phyloP scores from a whole-genome alignment of 2,329 filamentous ascomycete species.

The Phaeomoniella chlamydospora region DNA sequence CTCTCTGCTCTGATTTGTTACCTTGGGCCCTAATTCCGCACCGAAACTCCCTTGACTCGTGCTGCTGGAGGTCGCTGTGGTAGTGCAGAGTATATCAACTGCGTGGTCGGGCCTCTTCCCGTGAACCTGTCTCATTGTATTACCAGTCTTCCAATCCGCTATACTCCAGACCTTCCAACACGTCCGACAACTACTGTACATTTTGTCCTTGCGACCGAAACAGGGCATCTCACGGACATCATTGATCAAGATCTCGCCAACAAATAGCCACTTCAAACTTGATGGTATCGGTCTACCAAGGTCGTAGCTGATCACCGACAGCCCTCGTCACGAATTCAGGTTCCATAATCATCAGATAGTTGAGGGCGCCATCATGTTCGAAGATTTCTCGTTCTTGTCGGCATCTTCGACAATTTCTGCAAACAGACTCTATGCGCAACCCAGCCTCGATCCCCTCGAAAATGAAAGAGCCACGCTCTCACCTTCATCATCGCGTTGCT shows the following conservation, averaged over 20 bases:
- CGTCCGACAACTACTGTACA: too few species aligned
- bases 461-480: not conserved
- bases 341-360: not conserved
- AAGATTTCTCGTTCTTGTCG: conserved; percentile 1
- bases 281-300: not conserved
- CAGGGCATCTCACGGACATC: too few species aligned
- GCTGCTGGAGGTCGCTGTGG: too few species aligned
- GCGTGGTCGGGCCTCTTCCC: too few species aligned
- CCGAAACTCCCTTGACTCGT: too few species aligned
- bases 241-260: not conserved
- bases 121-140: too few species aligned
- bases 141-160: too few species aligned
- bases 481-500: not conserved
- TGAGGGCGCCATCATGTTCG: not conserved
- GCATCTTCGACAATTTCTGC: not conserved
- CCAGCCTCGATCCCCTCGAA: not conserved
- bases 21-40: too few species aligned
- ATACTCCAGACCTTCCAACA: too few species aligned
- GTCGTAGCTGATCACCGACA: not conserved
- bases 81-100: too few species aligned
- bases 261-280: not conserved
- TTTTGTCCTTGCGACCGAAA: too few species aligned
- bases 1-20: too few species aligned
- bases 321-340: not conserved
- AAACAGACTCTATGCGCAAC: not conserved